Evolutionary conservation across 2,329 filamentous ascomycete species (phyloP).

Genomic region (Colletotrichum abscissum): DNA sequence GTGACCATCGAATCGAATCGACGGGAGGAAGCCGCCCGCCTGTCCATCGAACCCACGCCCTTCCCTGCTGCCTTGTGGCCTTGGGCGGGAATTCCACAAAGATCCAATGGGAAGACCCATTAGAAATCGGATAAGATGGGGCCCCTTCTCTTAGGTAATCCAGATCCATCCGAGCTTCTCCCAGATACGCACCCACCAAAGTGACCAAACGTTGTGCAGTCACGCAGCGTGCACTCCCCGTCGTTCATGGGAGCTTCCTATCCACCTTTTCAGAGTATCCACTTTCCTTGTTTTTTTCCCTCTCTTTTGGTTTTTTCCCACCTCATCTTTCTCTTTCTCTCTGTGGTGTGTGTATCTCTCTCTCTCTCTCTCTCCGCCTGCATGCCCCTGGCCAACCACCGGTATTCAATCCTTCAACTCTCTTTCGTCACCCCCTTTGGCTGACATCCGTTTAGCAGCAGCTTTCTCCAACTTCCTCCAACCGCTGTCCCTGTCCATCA

Average conservation of each 20-base stretch:
- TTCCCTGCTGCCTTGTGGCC: constrained; percentile 11
- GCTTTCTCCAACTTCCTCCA: constrained; percentile 7
- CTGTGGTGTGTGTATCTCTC: background rate
- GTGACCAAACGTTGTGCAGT: background rate
- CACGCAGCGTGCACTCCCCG: background rate
- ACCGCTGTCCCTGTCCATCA: constrained; percentile 1
- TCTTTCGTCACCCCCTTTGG: no score
- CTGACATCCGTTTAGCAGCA: no score
- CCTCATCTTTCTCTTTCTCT: background rate
- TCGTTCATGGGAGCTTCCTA: no score
- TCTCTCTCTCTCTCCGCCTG: background rate
- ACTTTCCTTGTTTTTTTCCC: constrained; percentile 6
- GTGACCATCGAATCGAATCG: no score
- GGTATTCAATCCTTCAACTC: no score
- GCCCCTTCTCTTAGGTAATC: constrained; percentile 12
- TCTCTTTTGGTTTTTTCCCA: background rate
- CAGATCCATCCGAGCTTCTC: constrained; percentile 18
- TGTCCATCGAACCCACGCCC: background rate
- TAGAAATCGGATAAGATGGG: constrained; percentile 13
- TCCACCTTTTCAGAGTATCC: background rate
- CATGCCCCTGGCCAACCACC: no score
- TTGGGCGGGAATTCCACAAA: constrained; percentile 1
- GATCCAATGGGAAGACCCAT: constrained; percentile 6
- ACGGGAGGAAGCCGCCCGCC: no score
- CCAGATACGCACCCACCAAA: constrained; percentile 11